phyloP scores from a whole-genome alignment of 306 rosid genomes.

The Citrullus colocynthis region DNA sequence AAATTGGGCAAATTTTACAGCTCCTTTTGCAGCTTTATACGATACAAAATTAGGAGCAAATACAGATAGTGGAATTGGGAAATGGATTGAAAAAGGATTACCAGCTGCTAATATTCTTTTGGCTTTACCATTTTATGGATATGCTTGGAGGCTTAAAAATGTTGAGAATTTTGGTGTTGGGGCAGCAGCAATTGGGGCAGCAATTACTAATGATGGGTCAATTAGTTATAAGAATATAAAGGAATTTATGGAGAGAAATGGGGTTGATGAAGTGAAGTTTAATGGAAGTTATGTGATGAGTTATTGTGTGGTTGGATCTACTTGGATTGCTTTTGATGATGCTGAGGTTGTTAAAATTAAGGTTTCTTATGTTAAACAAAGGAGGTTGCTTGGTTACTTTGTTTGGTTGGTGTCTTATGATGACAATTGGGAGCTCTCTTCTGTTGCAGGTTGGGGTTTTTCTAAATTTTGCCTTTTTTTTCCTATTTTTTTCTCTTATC shows the following conservation, averaged over 20 bases:
- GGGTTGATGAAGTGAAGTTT: background rate
- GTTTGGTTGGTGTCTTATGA: constrained; percentile 16
- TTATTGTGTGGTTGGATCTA: constrained; percentile 22
- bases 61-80: constrained; percentile 12
- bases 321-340: constrained; percentile 34
- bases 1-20: constrained; percentile 9
- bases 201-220: constrained; percentile 3
- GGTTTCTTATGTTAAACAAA: constrained; percentile 23
- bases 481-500: too few relatives aligned
- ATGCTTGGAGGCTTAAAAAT: constrained; percentile 14
- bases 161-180: constrained; percentile 10
- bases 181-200: constrained; percentile 25
- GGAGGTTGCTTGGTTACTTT: constrained; percentile 26
- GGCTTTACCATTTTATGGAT: constrained; percentile 29
- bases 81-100: constrained; percentile 6
- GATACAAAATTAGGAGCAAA: background rate
- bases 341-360: constrained; percentile 16
- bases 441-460: constrained; percentile 1
- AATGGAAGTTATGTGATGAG: constrained; percentile 7
- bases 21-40: constrained; percentile 20
- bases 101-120: constrained; percentile 16
- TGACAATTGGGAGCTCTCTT: background rate
- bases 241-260: constrained; percentile 4
- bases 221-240: constrained; percentile 9
- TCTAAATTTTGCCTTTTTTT: background rate